Conservation (phyloP, 495 filamentous ascomycete species). For the Trichoderma asperelloides region DNA sequence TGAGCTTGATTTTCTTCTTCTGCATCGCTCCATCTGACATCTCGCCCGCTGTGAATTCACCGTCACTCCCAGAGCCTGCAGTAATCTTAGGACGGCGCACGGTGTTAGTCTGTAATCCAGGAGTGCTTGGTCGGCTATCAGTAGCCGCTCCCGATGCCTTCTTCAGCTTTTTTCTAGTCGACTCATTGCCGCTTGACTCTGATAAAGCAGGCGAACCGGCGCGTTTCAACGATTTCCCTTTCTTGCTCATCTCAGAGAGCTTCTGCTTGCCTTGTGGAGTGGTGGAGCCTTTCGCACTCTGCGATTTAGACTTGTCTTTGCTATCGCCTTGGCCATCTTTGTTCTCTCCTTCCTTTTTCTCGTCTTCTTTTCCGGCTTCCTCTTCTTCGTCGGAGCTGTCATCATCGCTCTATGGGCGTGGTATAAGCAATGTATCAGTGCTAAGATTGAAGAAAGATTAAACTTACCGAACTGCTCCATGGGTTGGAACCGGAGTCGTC, state of each 20-base stretch:
- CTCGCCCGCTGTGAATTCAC: constrained; percentile 68
- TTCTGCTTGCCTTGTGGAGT: constrained; percentile 62
- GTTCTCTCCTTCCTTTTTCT: constrained; percentile 58
- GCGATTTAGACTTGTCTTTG: constrained; percentile 44
- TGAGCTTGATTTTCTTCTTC: constrained; percentile 59
- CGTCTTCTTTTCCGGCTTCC: constrained; percentile 51
- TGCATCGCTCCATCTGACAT: constrained; percentile 59
- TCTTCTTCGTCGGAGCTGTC: constrained; percentile 25
- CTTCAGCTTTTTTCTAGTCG: constrained; percentile 79
- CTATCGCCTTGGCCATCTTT: constrained; percentile 47
- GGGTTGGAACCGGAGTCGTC: constrained; percentile 75
- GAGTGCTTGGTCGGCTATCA: constrained; percentile 40
- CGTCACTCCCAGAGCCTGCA: constrained; percentile 67
- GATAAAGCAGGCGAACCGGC: constrained; percentile 80
- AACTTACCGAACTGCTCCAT: constrained; percentile 25
- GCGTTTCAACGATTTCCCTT: constrained; percentile 66
- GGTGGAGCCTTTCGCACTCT: constrained; percentile 58
- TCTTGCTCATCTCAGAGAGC: constrained; percentile 45
- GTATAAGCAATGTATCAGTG: constrained; percentile 31
- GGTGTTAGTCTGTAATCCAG: constrained; percentile 30
- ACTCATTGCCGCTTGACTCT: constrained; percentile 83
- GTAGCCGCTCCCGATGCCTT: constrained; percentile 45
- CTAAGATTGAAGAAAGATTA: constrained; percentile 19
- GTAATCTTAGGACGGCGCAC: constrained; percentile 43
- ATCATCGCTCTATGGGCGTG: constrained; percentile 4